A percentile compares a stretch with the other conserved stretches of the same genome.
Evolutionary conservation across 345 rosid species (phyloP).

Genomic region (Heritiera littoralis): DNA sequence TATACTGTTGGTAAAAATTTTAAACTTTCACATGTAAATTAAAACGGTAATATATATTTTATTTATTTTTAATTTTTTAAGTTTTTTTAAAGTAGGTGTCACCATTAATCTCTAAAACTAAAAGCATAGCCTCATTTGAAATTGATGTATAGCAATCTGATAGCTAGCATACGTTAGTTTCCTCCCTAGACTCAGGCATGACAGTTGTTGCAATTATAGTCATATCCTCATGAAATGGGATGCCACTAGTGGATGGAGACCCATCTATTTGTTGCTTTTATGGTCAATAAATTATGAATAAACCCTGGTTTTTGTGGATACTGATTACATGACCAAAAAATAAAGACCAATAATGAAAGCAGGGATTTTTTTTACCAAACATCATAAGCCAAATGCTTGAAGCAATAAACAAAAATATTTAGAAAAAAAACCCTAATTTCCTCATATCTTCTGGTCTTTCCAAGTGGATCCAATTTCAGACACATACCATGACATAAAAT

Average conservation of each 20-base stretch:
- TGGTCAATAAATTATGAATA: constrained; percentile 1
- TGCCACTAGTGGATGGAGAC: constrained; percentile 52
- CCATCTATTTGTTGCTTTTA: constrained; percentile 22
- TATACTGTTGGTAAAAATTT: too few relatives aligned
- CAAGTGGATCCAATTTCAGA: background rate
- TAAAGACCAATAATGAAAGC: background rate
- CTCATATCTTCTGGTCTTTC: background rate
- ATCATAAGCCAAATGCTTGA: constrained; percentile 8
- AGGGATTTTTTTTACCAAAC: background rate
- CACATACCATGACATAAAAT: background rate
- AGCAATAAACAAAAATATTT: background rate
- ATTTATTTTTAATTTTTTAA: too few relatives aligned
- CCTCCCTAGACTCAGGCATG: constrained; percentile 50
- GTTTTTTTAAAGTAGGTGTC: too few relatives aligned
- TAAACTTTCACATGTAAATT: too few relatives aligned
- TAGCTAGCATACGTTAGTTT: constrained; percentile 16
- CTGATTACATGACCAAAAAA: too few relatives aligned
- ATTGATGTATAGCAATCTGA: constrained; percentile 7
- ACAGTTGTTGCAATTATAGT: constrained; percentile 50
- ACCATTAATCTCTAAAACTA: background rate
- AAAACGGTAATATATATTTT: too few relatives aligned
- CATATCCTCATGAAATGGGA: constrained; percentile 44
- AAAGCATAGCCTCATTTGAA: background rate
- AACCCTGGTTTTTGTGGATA: background rate
- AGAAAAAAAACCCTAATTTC: background rate